Percentiles rank a stretch among this genome's conserved stretches.
phyloP scores from a whole-genome alignment of 208 protist genomes.

The Leishmania amazonensis region DNA sequence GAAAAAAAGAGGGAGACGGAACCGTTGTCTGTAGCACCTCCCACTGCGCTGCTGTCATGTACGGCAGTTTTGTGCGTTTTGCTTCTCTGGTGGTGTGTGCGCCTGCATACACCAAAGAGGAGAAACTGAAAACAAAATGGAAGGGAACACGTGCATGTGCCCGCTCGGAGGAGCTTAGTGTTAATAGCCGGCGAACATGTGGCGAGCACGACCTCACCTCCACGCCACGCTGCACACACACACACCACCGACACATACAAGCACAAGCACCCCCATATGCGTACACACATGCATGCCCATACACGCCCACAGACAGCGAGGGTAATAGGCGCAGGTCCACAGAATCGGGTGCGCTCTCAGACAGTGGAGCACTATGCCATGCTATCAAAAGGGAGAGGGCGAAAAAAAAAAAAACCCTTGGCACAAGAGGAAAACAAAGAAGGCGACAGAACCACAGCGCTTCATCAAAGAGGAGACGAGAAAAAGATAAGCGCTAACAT shows the following conservation, averaged over 20 bases:
- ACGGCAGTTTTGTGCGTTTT: neutral
- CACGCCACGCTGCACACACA: neutral
- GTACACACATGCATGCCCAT: neutral
- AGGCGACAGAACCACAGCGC: neutral
- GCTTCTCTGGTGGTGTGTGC: neutral
- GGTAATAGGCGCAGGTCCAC: neutral
- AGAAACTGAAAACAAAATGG: neutral
- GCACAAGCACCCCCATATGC: neutral
- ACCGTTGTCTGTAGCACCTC: neutral
- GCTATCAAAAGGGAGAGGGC: neutral
- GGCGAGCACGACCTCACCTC: neutral
- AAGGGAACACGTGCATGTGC: neutral
- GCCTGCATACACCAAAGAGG: neutral
- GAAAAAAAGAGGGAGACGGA: too few species aligned
- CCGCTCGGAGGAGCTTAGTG: neutral
- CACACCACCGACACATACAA: neutral
- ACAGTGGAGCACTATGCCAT: neutral
- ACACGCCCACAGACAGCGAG: neutral
- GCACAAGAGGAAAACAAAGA: neutral
- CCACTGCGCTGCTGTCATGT: neutral
- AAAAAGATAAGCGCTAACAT: neutral
- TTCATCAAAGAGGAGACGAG: neutral
- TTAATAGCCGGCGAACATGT: neutral
- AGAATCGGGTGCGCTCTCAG: neutral
- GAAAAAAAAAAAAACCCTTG: neutral